Percentiles rank a stretch among this genome's conserved stretches.
Conservation (phyloP, 768 basidiomycete genomes). For the Fomitopsis serialis region DNA sequence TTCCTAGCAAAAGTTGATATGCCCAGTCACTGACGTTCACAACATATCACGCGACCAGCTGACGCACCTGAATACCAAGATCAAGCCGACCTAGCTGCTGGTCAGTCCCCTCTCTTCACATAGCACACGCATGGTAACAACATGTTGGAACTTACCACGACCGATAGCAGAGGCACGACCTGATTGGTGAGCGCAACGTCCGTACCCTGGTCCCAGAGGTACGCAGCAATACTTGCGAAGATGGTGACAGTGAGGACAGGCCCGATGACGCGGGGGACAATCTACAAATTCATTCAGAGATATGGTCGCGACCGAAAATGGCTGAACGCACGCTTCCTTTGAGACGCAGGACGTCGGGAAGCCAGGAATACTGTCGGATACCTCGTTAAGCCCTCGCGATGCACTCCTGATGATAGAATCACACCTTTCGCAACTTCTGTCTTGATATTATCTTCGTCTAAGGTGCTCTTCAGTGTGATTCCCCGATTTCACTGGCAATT, state of each 20-base stretch:
- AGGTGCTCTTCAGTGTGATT: not conserved
- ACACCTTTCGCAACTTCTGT: slow-evolving; percentile 22
- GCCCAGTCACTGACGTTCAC: not conserved
- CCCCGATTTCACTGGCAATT: not conserved
- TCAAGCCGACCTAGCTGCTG: slow-evolving; percentile 66
- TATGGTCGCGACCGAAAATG: not conserved
- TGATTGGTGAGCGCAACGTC: slow-evolving; percentile 69
- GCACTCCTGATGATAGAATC: slow-evolving; percentile 3
- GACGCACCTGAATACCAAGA: slow-evolving; percentile 78
- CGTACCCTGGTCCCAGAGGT: slow-evolving; percentile 52
- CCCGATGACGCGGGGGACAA: slow-evolving; percentile 66
- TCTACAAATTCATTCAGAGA: slow-evolving; percentile 34
- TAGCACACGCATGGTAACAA: not conserved
- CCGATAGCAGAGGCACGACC: slow-evolving; percentile 82
- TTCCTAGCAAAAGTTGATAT: slow-evolving; percentile 39
- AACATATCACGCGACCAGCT: slow-evolving; percentile 1
- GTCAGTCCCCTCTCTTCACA: not conserved
- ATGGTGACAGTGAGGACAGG: slow-evolving; percentile 83
- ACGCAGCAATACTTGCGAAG: slow-evolving; percentile 60
- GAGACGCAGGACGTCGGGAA: slow-evolving; percentile 80
- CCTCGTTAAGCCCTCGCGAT: not conserved
- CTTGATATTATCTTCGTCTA: slow-evolving; percentile 22
- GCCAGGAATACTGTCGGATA: slow-evolving; percentile 69
- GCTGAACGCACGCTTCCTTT: slow-evolving; percentile 66
- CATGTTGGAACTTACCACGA: slow-evolving; percentile 60